Percentiles rank a stretch among this genome's conserved stretches.
These are phyloP conservation scores for Daldinia eschscholtzii DNA, from an alignment of 2,329 filamentous ascomycete genomes.

Conservation along the genomic window DNA sequence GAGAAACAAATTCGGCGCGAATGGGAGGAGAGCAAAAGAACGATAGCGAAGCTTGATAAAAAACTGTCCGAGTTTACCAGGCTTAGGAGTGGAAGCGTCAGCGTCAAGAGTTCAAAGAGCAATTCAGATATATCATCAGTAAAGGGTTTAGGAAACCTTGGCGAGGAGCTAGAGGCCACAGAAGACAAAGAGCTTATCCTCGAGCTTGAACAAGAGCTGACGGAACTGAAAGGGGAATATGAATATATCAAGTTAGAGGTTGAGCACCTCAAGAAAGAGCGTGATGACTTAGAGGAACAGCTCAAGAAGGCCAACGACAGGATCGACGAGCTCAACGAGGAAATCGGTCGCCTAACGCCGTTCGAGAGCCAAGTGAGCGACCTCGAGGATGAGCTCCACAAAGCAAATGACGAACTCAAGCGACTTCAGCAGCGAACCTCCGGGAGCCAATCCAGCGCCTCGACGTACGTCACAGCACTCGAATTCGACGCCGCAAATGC, in stretches of 20 bases:
- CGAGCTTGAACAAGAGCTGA: background rate
- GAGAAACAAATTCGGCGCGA: background rate
- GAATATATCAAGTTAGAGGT: background rate
- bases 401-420: background rate
- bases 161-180: background rate
- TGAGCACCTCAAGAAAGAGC: constrained; percentile 15
- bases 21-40: background rate
- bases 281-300: constrained; percentile 16
- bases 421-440: background rate
- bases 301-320: constrained; percentile 12
- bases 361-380: background rate
- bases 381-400: background rate
- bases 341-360: constrained; percentile 10
- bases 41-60: background rate
- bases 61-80: background rate
- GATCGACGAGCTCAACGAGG: constrained; percentile 16
- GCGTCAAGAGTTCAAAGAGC: background rate
- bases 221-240: background rate
- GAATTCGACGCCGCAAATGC: background rate
- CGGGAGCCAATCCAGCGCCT: background rate
- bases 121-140: background rate
- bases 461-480: background rate
- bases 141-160: background rate
- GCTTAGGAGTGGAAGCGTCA: background rate
- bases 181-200: background rate